phyloP scores from a whole-genome alignment of 768 basidiomycete species.

The Kwoniella pini region DNA sequence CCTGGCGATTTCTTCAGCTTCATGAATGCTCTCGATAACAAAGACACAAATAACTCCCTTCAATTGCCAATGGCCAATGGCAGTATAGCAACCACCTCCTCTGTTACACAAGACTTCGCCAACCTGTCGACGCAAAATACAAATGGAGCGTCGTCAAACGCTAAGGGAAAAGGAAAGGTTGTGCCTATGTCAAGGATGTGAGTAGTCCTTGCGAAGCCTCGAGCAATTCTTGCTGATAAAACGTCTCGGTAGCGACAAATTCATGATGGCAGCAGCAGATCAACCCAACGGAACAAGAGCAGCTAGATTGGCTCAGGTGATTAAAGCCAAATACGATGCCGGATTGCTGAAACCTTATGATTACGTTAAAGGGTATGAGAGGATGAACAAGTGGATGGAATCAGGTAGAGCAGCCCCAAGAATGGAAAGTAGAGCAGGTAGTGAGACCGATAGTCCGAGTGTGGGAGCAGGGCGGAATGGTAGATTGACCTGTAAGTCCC shows the following conservation, averaged over 20 bases:
- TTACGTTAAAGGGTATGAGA: conserved; percentile 91
- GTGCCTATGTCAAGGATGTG: conserved; percentile 36
- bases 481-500: conserved; percentile 8
- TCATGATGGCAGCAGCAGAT: conserved; percentile 90
- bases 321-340: conserved; percentile 94
- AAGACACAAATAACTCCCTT: conserved; percentile 3
- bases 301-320: conserved; percentile 85
- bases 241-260: conserved; percentile 70
- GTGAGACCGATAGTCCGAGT: conserved; percentile 32
- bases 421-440: conserved; percentile 28
- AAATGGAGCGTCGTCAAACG: background rate
- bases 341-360: conserved; percentile 93
- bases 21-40: conserved; percentile 16
- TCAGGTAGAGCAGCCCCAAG: conserved; percentile 43
- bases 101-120: background rate
- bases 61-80: conserved; percentile 1
- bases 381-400: conserved; percentile 93
- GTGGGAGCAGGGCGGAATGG: background rate
- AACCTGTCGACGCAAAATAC: background rate
- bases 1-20: conserved; percentile 43
- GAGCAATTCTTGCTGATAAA: conserved; percentile 33
- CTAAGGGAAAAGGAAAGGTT: conserved; percentile 36
- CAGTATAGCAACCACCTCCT: background rate
- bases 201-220: conserved; percentile 12
- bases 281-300: conserved; percentile 88